Evolutionary conservation across 2,329 filamentous ascomycete species (phyloP).

Genomic region (Fusarium torreyae): DNA sequence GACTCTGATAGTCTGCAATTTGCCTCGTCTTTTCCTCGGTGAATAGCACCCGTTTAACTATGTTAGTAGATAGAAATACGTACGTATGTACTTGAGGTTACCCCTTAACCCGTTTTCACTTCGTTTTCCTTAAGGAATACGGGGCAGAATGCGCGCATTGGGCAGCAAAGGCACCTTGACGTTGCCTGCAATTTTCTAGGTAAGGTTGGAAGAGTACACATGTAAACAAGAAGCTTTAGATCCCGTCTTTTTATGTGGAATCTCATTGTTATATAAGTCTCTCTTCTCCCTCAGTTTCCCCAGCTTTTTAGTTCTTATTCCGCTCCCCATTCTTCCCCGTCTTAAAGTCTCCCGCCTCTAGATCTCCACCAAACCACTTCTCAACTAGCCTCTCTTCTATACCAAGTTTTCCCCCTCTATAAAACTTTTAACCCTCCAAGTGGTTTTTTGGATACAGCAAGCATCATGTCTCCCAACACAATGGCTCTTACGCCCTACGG

Average conservation of each 20-base stretch:
- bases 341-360: slow-evolving; percentile 4
- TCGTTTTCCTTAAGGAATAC: slow-evolving; percentile 39
- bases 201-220: background rate
- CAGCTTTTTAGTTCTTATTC: slow-evolving; percentile 29
- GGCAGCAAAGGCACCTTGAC: slow-evolving; percentile 50
- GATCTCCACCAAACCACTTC: slow-evolving; percentile 15
- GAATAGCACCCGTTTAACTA: slow-evolving; percentile 34
- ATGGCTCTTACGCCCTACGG: slow-evolving; percentile 55
- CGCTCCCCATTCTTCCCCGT: slow-evolving; percentile 17
- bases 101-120: slow-evolving; percentile 43
- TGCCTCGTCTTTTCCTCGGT: slow-evolving; percentile 32
- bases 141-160: slow-evolving; percentile 47
- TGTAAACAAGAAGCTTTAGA: slow-evolving; percentile 41
- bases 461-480: slow-evolving; percentile 48
- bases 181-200: slow-evolving; percentile 42
- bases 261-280: slow-evolving; percentile 30
- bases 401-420: slow-evolving; percentile 14
- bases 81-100: slow-evolving; percentile 6
- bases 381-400: slow-evolving; percentile 18
- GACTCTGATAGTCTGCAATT: slow-evolving; percentile 43
- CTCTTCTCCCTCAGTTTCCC: slow-evolving; percentile 29
- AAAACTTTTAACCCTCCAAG: slow-evolving; percentile 2
- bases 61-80: slow-evolving; percentile 6
- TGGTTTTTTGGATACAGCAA: slow-evolving; percentile 27
- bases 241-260: slow-evolving; percentile 29